Evolutionary conservation across 2,329 filamentous ascomycete species (phyloP), one percentile per base, ranked within the genome.

Genomic region (Aureobasidium zeae): DNA sequence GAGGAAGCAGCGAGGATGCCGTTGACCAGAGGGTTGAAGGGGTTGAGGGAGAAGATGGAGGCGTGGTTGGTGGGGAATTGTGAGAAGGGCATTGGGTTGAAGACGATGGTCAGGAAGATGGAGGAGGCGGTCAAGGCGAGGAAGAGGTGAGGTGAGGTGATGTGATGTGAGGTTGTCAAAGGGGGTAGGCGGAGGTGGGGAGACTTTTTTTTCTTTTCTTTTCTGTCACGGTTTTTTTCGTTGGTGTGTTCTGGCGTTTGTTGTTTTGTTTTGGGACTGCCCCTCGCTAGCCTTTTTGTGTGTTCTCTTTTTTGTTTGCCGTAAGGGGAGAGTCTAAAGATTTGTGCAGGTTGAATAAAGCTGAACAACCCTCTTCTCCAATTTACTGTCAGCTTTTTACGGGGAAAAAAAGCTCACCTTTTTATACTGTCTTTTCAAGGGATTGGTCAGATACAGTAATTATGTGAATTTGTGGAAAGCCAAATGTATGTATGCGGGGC

Each of bases 11-110:
- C 60, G n/a, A 73, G 65, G 52, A 72, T 95, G 73, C 89, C 89
- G 0, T 74, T 89, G 4, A 60, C 83, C 46, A 77, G 70, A 57
- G 76, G 81, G 1, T 77, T 95, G 77, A 74, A 70, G 53, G 60
- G 58, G 20, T 69, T 84, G 10, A 72, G 89, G 49, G 78, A 84
- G 66, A 71, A 71, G 57, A 94, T 96, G 87, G 88, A 95, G 67
- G 57, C 45, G 2, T 94, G 86, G 82, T 66, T 96, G 44, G 80
- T 83, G 64, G 72, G 61, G 8, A 91, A 93, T 61, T 83, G 82
- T 51, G 88, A 94, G 67, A 82, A 79, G 56, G 88, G 88, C 0
- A 66, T 68, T 5, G 83, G 57, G 63, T 59, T 80, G 54, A 72
- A 73, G 53, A 63, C 63, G 10, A 64, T 74, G 55, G 63, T 80